phyloP scores from a whole-genome alignment of 257 asterid genomes.

The Verbena officinalis region DNA sequence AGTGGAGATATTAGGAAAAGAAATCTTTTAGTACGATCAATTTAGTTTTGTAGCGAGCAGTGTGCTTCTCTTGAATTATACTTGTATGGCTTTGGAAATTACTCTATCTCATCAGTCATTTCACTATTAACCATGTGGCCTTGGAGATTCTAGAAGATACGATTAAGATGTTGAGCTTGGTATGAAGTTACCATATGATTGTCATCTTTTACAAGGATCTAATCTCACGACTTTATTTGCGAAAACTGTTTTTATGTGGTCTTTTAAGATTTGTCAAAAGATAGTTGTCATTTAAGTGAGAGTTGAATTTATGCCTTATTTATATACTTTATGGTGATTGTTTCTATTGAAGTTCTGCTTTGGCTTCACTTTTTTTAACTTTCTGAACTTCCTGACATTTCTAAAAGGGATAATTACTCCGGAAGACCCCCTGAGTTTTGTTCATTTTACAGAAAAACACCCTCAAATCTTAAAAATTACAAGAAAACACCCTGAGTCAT shows the following conservation, averaged over 20 bases:
- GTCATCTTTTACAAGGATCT: not conserved
- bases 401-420: no score
- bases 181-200: not conserved
- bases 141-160: not conserved
- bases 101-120: not conserved
- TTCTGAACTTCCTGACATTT: no score
- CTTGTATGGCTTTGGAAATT: not conserved
- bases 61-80: conserved; percentile 3
- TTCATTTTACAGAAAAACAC: no score
- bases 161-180: not conserved
- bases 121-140: not conserved
- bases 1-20: not conserved
- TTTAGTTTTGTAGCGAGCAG: not conserved
- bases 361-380: no score
- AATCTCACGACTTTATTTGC: not conserved
- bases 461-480: no score
- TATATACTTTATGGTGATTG: not conserved
- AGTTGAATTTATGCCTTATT: not conserved
- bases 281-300: not conserved
- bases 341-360: not conserved
- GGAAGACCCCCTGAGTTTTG: no score
- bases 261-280: not conserved
- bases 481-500: no score
- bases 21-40: not conserved
- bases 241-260: not conserved